Percentiles rank a stretch among this genome's conserved stretches.
These are phyloP conservation scores for Thermomyces lanuginosus DNA, from an alignment of 2,329 filamentous ascomycete genomes.

Conservation along the genomic window DNA sequence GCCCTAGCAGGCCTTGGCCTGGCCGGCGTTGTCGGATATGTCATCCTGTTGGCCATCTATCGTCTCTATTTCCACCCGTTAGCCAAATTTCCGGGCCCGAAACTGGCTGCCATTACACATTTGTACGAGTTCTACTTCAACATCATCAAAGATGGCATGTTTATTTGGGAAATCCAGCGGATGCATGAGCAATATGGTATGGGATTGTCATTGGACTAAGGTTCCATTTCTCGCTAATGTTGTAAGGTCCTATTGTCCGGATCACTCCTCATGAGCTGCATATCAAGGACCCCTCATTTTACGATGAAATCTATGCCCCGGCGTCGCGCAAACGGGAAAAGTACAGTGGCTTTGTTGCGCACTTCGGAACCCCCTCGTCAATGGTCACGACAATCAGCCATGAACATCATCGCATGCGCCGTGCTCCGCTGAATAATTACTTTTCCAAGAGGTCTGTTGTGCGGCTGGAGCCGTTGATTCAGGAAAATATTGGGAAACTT, in stretches of 20 bases:
- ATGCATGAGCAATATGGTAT: conserved; percentile 22
- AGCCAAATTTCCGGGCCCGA: conserved; percentile 16
- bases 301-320: conserved; percentile 17
- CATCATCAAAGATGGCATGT: conserved; percentile 16
- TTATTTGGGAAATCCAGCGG: conserved; percentile 17
- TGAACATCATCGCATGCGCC: conserved; percentile 12
- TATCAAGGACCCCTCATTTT: conserved; percentile 19
- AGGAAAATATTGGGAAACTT: conserved; percentile 18
- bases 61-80: conserved; percentile 21
- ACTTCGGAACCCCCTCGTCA: conserved; percentile 8
- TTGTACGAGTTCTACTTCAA: conserved; percentile 23
- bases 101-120: conserved; percentile 16
- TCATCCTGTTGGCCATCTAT: conserved; percentile 11
- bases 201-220: background rate
- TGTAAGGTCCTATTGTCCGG: conserved; percentile 18
- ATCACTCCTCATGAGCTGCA: conserved; percentile 20
- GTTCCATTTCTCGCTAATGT: background rate
- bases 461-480: conserved; percentile 22
- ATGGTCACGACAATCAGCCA: conserved; percentile 9
- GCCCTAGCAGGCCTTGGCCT: too few species aligned
- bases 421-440: conserved; percentile 10
- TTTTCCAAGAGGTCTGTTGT: conserved; percentile 21
- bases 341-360: conserved; percentile 8
- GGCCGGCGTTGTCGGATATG: too few species aligned
- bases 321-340: conserved; percentile 14